Evolutionary conservation across 805 yeast species (phyloP).

Genomic region (Candida glaebosa): DNA sequence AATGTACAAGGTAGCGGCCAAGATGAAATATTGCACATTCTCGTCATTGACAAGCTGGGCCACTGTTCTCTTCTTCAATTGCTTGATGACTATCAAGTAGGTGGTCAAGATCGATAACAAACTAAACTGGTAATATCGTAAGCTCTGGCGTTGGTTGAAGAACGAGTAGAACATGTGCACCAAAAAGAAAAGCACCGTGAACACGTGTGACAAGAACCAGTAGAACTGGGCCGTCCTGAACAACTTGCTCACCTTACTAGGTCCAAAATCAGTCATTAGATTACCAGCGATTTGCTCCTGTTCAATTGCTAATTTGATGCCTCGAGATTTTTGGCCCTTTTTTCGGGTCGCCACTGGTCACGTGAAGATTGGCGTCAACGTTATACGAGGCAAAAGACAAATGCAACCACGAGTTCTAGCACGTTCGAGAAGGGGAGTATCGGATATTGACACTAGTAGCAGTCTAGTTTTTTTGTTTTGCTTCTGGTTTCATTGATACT

Average conservation of each 20-base stretch:
- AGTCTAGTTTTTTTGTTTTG: too few species aligned
- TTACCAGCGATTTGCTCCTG: too few species aligned
- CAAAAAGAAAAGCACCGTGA: constrained; percentile 42
- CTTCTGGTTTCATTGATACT: too few species aligned
- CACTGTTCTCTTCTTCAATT: constrained; percentile 25
- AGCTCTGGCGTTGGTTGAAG: constrained; percentile 27
- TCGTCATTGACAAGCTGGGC: constrained; percentile 26
- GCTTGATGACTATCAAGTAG: constrained; percentile 60
- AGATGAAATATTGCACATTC: constrained; percentile 35
- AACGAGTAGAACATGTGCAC: constrained; percentile 40
- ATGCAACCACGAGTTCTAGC: too few species aligned
- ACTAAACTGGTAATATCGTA: constrained; percentile 28
- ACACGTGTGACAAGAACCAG: constrained; percentile 65
- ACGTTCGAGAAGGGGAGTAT: too few species aligned
- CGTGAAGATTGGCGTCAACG: too few species aligned
- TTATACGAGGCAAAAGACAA: too few species aligned
- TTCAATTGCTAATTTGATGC: not conserved
- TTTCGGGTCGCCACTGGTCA: not conserved
- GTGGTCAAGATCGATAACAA: constrained; percentile 55
- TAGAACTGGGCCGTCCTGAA: constrained; percentile 56
- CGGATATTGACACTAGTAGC: too few species aligned
- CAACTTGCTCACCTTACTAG: constrained; percentile 7
- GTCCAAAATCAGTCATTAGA: constrained; percentile 1
- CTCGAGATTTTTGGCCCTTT: not conserved
- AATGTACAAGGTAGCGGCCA: constrained; percentile 28